Evolutionary conservation across 2,329 filamentous ascomycete species (phyloP).

Genomic region (Alternaria burnsii): DNA sequence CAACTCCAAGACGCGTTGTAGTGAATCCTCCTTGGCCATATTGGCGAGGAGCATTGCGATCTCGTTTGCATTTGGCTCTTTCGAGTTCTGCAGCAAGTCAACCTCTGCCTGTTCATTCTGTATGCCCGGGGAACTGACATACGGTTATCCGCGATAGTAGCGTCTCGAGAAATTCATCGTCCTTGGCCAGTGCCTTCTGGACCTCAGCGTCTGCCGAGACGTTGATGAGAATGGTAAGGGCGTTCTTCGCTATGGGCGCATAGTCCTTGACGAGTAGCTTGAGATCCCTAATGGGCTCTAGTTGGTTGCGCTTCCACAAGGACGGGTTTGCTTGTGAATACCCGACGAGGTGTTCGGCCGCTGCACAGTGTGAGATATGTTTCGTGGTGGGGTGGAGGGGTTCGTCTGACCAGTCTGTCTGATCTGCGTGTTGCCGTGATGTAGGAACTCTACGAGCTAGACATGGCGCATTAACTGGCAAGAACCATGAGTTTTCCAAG

Average conservation of each 20-base stretch:
- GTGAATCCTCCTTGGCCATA: conserved; percentile 78
- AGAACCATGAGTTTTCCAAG: not conserved
- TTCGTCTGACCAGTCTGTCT: conserved; percentile 72
- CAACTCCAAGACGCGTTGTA: conserved; percentile 73
- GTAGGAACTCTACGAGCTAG: conserved; percentile 93
- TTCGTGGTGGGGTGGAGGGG: conserved; percentile 35
- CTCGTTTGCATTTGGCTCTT: conserved; percentile 84
- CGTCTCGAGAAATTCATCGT: conserved; percentile 81
- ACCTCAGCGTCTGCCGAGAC: conserved; percentile 80
- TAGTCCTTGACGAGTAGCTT: conserved; percentile 89
- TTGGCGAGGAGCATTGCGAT: conserved; percentile 94
- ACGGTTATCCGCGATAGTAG: conserved; percentile 77
- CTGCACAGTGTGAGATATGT: conserved; percentile 55
- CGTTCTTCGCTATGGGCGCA: conserved; percentile 90
- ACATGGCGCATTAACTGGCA: not conserved
- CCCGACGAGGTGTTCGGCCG: conserved; percentile 85
- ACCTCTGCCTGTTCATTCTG: not conserved
- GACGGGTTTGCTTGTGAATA: conserved; percentile 78
- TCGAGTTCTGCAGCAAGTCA: conserved; percentile 63
- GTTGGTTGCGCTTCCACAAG: conserved; percentile 83
- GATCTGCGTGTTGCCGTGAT: conserved; percentile 90
- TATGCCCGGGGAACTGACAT: conserved; percentile 61
- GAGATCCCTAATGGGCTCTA: conserved; percentile 83
- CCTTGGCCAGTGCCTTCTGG: conserved; percentile 74
- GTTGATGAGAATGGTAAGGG: conserved; percentile 88